Conservation (phyloP, 495 filamentous ascomycete species). For the Penicillium ochrochloron region DNA sequence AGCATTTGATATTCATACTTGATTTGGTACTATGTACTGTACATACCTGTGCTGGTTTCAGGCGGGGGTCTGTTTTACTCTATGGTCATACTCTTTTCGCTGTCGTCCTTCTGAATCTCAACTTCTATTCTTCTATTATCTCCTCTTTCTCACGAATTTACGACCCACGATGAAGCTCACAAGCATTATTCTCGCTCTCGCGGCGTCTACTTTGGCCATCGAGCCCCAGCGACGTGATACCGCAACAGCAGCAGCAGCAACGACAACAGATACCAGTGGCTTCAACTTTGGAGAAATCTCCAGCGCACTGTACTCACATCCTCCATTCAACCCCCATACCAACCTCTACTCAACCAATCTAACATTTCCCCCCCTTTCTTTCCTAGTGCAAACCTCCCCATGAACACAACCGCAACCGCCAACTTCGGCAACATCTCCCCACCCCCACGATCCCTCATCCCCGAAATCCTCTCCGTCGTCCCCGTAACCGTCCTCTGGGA, state of each 20-base stretch:
- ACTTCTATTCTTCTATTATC: too few relatives aligned
- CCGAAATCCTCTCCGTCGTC: slow-evolving; percentile 35
- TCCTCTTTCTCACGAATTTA: background rate
- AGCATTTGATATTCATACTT: slow-evolving; percentile 35
- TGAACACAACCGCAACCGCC: slow-evolving; percentile 26
- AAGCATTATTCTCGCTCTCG: slow-evolving; percentile 11
- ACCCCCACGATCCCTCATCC: slow-evolving; percentile 34
- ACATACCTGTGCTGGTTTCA: background rate
- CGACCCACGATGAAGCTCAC: slow-evolving; percentile 19
- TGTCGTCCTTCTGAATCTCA: background rate
- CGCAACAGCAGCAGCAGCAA: slow-evolving; percentile 8
- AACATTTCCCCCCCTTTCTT: background rate
- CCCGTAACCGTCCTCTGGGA: slow-evolving; percentile 34
- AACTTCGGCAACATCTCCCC: slow-evolving; percentile 42
- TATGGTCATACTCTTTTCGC: background rate
- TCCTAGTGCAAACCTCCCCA: slow-evolving; percentile 17
- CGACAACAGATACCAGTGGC: slow-evolving; percentile 13
- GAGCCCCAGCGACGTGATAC: slow-evolving; percentile 21
- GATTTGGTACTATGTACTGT: background rate
- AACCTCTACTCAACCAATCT: background rate
- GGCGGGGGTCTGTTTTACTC: background rate
- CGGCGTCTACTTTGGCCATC: slow-evolving; percentile 15
- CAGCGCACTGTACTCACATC: slow-evolving; percentile 18
- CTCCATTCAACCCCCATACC: background rate
- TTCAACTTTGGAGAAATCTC: slow-evolving; percentile 23